Evolutionary conservation across 371 early-diverging fungal genomes (phyloP), one percentile per base, ranked within the genome.

Genomic region (Zancudomyces culisetae): DNA sequence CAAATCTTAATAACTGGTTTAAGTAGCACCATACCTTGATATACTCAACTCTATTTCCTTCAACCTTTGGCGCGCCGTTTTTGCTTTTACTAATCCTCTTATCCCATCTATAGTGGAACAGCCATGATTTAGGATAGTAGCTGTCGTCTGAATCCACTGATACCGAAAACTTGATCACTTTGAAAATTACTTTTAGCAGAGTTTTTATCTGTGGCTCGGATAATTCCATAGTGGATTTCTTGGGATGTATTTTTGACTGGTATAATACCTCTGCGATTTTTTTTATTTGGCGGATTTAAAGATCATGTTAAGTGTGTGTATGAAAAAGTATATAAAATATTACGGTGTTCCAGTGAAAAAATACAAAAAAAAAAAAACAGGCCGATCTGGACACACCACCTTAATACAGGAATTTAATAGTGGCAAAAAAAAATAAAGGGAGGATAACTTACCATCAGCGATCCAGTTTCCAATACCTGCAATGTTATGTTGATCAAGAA

Each of bases 381-480:
- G n/a, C n/a, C n/a, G n/a, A n/a, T n/a, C n/a, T n/a, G n/a, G n/a
- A n/a, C n/a, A n/a, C n/a, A n/a, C n/a, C n/a, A n/a, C n/a, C n/a
- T n/a, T n/a, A n/a, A n/a, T n/a, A n/a, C n/a, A n/a, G n/a, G n/a
- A n/a, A n/a, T 35, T 35, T 35, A 10, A 35, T 10, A 15, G 10
- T 10, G 35, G 15, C 35, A 6, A 35, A 35, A 35, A 10, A 35
- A 15, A 35, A 35, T 10, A 35, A 35, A 10, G 6, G 15, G 35
- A 27, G 6, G 10, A 6, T 10, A 6, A 45, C 18, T 27, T 45
- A 45, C 45, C 45, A 55, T 78, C 78, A 0, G 77, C 77, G 18
- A 78, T 64, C 77, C 77, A 78, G 59, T 77, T 78, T 2, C 77
- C 78, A 4, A 78, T 61, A 0, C 78, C 78, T 0, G 76, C 73